Conservation (phyloP, 495 filamentous ascomycete species). For the Talaromyces nanjingensis region DNA sequence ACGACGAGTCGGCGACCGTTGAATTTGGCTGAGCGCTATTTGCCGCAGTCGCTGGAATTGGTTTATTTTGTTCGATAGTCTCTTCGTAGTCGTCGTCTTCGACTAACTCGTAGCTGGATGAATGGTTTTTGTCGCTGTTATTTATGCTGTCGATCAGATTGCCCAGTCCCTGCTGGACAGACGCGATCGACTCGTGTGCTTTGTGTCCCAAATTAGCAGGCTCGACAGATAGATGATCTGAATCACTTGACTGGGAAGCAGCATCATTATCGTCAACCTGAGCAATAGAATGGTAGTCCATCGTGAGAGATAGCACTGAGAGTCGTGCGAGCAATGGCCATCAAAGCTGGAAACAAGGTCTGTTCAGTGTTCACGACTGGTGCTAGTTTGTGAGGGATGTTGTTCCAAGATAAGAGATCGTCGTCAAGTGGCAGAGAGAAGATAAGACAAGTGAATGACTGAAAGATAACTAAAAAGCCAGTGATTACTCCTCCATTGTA, state of each 20-base stretch:
- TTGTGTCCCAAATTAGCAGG: not conserved
- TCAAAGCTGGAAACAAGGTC: not conserved
- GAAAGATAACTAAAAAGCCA: not conserved
- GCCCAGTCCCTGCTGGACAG: constrained; percentile 3
- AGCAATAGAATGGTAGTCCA: constrained; percentile 2
- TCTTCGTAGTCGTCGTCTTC: constrained; percentile 38
- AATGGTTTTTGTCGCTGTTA: constrained; percentile 2
- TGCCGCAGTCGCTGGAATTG: not conserved
- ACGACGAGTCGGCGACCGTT: not conserved
- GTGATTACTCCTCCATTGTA: not conserved
- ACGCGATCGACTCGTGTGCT: constrained; percentile 3
- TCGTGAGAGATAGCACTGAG: not conserved
- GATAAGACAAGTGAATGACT: not conserved
- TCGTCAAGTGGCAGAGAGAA: not conserved
- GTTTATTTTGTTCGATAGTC: not conserved
- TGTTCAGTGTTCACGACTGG: not conserved
- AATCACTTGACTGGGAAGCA: not conserved
- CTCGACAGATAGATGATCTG: not conserved
- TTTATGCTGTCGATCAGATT: constrained; percentile 1
- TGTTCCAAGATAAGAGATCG: not conserved
- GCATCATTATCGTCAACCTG: not conserved
- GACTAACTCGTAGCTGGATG: constrained; percentile 37
- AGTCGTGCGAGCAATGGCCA: not conserved
- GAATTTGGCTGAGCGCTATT: not conserved
- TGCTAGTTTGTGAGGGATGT: not conserved